Evolutionary conservation across 805 yeast genomes (phyloP).

Genomic region (Zygosaccharomyces kombuchaensis): DNA sequence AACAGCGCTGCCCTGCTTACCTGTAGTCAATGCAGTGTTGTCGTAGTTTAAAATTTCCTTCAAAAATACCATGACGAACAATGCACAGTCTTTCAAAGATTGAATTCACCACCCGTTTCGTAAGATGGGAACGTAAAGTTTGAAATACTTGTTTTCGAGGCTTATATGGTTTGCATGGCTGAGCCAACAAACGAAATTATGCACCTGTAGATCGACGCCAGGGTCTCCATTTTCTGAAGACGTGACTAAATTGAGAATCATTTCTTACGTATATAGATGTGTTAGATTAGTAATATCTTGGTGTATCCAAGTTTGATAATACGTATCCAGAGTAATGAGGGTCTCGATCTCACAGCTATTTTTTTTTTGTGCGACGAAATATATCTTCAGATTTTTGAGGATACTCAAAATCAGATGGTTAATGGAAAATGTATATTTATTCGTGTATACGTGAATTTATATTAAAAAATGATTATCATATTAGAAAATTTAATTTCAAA

Average conservation of each 20-base stretch:
- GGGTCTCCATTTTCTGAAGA: neutral
- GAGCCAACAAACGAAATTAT: neutral
- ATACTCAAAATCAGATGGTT: too few species aligned
- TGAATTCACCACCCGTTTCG: neutral
- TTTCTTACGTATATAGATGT: neutral
- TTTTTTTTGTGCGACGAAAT: too few species aligned
- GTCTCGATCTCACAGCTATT: too few species aligned
- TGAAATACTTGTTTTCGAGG: neutral
- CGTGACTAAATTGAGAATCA: neutral
- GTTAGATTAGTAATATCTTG: neutral
- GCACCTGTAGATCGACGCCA: neutral
- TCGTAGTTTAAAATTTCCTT: conserved; percentile 20
- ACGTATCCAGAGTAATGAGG: too few species aligned
- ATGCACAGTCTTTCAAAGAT: neutral
- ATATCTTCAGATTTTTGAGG: neutral
- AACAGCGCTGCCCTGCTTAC: neutral
- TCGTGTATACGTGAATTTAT: neutral
- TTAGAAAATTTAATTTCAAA: too few species aligned
- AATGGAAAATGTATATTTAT: too few species aligned
- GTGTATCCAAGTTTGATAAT: too few species aligned
- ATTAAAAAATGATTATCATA: too few species aligned
- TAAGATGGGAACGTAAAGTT: neutral
- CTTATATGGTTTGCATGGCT: neutral
- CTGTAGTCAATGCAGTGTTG: neutral
- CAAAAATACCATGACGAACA: conserved; percentile 14